Evolutionary conservation across 805 yeast genomes (phyloP), one percentile per base, ranked within the genome.

Genomic region (Hagleromyces aurorensis): DNA sequence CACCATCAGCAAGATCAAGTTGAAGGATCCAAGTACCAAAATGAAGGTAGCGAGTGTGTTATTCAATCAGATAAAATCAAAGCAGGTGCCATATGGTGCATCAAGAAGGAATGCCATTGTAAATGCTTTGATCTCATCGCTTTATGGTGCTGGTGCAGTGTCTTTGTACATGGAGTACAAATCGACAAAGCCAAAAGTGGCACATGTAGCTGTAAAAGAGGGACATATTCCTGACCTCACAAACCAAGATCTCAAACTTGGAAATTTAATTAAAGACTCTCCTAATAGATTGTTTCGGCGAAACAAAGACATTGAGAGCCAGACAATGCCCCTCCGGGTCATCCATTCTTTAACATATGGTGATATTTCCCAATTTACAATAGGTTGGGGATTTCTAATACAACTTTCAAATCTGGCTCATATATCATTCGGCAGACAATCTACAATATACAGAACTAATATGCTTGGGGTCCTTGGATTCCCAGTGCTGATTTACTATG

Each of bases 321-420:
- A 34, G 7, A 40, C 34, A 8, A 18, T 25, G 16, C 19, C 29
- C 15, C 9, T 12, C 7, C 25, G 41, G 21, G 35, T 37, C 3
- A 16, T 43, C 14, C 37, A 38, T 19, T 40, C 45, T 4, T 18
- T 43, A 16, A 43, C 46, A 1, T 45, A 41, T 23, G 34, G 45
- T 8, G 50, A 45, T 15, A 23, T 45, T 20, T 45, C 50, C 10
- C 39, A 40, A 25, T 35, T 38, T 16, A 19, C 41, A 6, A 37
- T 45, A 12, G 45, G 43, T 3, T 41, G 43, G 41, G 50, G 50
- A 13, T 44, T 45, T 19, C 25, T 43, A 19, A 39, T 44, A 9
- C 47, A 43, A 23, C 25, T 45, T 5, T 39, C 47, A 15, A 43
- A 39, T 20, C 34, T 36, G 16, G 36, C 46, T 4, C 44, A 38